These are phyloP conservation scores for Sphagnurus paluster DNA, from an alignment of 1,284 basidiomycete species.

Conservation along the genomic window DNA sequence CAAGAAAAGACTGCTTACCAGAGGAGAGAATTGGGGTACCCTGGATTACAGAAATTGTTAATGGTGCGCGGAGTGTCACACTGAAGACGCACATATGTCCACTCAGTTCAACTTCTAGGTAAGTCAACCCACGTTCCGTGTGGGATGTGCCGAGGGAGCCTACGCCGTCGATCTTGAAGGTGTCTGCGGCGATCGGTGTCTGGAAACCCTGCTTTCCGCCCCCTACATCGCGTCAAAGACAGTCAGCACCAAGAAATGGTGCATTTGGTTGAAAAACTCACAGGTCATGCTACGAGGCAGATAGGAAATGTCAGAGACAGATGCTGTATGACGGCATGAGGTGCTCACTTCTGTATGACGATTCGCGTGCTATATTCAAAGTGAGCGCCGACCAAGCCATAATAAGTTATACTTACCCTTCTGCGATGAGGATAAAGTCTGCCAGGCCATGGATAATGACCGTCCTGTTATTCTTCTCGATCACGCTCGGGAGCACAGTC, in stretches of 20 bases:
- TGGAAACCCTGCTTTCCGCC: conserved; percentile 72
- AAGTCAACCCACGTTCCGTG: conserved; percentile 66
- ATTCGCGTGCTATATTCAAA: conserved; percentile 60
- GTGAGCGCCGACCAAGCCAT: too few relatives aligned
- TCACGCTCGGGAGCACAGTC: conserved; percentile 68
- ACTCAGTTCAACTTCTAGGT: conserved; percentile 61
- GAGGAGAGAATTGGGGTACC: conserved; percentile 68
- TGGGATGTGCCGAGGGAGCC: conserved; percentile 66
- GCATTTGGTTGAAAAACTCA: conserved; percentile 28
- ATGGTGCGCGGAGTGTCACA: not conserved
- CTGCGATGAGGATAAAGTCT: conserved; percentile 70
- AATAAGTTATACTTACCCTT: conserved; percentile 59
- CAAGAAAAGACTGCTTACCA: conserved; percentile 40
- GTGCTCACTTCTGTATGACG: conserved; percentile 66
- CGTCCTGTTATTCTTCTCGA: conserved; percentile 70
- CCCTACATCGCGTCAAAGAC: conserved; percentile 42
- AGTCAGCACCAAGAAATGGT: not conserved
- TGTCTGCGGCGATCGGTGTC: conserved; percentile 60
- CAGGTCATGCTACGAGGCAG: conserved; percentile 84
- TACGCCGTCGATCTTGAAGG: conserved; percentile 67
- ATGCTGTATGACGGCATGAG: too few relatives aligned
- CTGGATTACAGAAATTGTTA: conserved; percentile 31
- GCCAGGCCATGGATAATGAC: conserved; percentile 74
- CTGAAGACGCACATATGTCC: conserved; percentile 63
- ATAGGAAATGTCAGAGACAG: too few relatives aligned